phyloP scores from a whole-genome alignment of 305 asterid genomes.

The Andrographis paniculata region DNA sequence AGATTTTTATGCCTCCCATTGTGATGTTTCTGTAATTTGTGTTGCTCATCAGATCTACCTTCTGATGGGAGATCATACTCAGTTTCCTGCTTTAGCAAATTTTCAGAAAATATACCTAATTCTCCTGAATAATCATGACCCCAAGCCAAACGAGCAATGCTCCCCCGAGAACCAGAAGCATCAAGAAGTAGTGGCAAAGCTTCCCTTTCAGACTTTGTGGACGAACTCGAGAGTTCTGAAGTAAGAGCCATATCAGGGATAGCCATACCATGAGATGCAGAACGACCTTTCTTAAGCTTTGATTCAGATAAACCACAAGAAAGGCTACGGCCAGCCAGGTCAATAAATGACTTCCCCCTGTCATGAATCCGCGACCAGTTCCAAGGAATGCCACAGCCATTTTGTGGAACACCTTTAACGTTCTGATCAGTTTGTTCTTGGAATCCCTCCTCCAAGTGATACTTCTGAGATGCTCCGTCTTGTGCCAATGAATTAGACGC shows the following conservation, averaged over 20 bases:
- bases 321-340: constrained; percentile 85
- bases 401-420: constrained; percentile 40
- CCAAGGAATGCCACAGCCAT: constrained; percentile 94
- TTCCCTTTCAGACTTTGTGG: constrained; percentile 65
- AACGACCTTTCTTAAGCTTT: constrained; percentile 48
- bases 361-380: constrained; percentile 92
- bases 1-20: constrained; percentile 72
- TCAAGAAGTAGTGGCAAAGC: constrained; percentile 77
- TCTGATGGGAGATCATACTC: constrained; percentile 81
- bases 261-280: constrained; percentile 36
- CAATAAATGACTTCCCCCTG: constrained; percentile 81
- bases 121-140: constrained; percentile 85
- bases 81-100: constrained; percentile 56
- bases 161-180: constrained; percentile 68
- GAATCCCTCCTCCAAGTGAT: constrained; percentile 31
- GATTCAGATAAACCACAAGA: constrained; percentile 92
- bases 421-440: constrained; percentile 39
- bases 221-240: constrained; percentile 63
- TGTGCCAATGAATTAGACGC: constrained; percentile 78
- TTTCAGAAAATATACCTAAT: constrained; percentile 72
- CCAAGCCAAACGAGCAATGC: constrained; percentile 63
- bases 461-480: constrained; percentile 32
- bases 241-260: constrained; percentile 39
- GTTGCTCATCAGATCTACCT: constrained; percentile 59
- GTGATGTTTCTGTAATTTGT: constrained; percentile 26